Percentiles rank a stretch among this genome's conserved stretches.
Conservation (phyloP, 2,329 filamentous ascomycete genomes). For the Fusarium veterinarium region DNA sequence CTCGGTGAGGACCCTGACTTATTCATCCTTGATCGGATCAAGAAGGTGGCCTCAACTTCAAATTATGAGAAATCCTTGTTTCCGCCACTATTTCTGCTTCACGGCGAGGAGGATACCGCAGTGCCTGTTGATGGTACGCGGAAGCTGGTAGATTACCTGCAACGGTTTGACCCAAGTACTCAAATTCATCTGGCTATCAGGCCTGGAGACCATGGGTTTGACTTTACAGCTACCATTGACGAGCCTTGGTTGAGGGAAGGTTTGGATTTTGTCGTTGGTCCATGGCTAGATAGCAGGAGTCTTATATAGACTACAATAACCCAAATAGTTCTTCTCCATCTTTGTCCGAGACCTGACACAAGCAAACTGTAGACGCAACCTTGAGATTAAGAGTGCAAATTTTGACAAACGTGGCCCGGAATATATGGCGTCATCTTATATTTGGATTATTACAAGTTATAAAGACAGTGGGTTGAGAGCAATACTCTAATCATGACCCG, state of each 20-base stretch:
- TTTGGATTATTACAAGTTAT: not conserved
- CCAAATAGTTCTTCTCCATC: rapidly evolving
- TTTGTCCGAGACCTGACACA: rapidly evolving
- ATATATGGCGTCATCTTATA: not conserved
- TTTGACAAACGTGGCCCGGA: not conserved
- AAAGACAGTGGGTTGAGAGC: not conserved
- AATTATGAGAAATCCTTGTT: not conserved
- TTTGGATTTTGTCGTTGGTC: rapidly evolving
- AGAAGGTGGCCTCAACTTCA: rapidly evolving
- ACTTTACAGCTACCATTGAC: not conserved
- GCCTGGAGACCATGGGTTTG: not conserved
- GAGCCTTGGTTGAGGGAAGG: not conserved
- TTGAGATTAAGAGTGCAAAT: rapidly evolving
- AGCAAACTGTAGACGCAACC: rapidly evolving
- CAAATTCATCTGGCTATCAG: not conserved
- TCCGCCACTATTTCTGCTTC: not conserved
- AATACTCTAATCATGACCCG: not conserved
- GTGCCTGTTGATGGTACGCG: not conserved
- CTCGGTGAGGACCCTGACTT: not conserved
- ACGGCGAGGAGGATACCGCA: not conserved
- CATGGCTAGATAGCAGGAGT: not conserved
- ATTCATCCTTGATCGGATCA: not conserved
- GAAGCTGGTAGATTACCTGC: not conserved
- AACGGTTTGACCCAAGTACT: not conserved
- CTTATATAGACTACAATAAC: rapidly evolving